Evolutionary conservation across 2,329 filamentous ascomycete genomes (phyloP).

Genomic region (Aspergillus calidoustus): DNA sequence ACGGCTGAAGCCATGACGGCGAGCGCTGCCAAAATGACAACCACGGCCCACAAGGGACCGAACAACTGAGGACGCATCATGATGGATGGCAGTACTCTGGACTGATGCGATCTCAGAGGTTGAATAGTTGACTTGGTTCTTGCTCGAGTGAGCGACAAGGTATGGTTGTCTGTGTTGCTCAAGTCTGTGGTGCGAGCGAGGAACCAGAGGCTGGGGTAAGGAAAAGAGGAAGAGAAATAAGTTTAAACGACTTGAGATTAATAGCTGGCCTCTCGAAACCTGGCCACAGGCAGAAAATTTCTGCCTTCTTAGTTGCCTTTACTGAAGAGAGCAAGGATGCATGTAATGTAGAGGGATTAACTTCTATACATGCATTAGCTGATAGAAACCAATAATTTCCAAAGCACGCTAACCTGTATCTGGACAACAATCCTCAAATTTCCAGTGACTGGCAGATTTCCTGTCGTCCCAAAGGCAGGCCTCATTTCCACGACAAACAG

Average conservation of each 20-base stretch:
- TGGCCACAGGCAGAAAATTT: too few species aligned
- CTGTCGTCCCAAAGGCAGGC: too few species aligned
- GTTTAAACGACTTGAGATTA: not conserved
- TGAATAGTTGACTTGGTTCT: not conserved
- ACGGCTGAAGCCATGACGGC: not conserved
- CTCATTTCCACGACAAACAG: too few species aligned
- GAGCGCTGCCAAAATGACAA: not conserved
- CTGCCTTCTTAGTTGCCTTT: too few species aligned
- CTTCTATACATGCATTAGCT: too few species aligned
- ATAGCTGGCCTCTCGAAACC: too few species aligned
- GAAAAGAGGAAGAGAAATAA: not conserved
- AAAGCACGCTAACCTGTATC: too few species aligned
- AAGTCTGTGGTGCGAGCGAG: not conserved
- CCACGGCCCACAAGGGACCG: not conserved
- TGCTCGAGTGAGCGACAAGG: not conserved
- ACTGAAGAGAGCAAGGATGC: too few species aligned
- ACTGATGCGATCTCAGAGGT: not conserved
- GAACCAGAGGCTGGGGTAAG: not conserved
- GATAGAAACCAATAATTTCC: too few species aligned
- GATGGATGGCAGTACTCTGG: not conserved
- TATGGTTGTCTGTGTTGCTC: not conserved
- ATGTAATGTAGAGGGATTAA: too few species aligned
- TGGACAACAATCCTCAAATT: too few species aligned
- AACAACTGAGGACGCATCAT: not conserved
- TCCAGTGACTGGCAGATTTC: too few species aligned